These are phyloP conservation scores for Suhomyces bokatorum DNA, from an alignment of 1,139 yeast genomes.

Conservation along the genomic window DNA sequence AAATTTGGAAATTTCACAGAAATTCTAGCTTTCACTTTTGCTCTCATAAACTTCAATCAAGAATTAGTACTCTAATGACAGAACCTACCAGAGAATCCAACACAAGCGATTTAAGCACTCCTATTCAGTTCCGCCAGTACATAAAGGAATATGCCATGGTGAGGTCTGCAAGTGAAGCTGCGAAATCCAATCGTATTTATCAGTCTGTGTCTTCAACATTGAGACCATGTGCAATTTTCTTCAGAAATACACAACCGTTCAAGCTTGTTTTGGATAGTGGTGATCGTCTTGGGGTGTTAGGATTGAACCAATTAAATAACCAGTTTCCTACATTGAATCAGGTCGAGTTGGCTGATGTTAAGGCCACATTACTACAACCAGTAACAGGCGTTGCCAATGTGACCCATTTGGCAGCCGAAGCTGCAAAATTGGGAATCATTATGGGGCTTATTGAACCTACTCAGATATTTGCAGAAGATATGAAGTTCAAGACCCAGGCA, in stretches of 20 bases:
- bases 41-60: no score
- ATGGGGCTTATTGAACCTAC: constrained; percentile 41
- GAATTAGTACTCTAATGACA: background rate
- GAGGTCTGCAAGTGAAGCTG: constrained; percentile 19
- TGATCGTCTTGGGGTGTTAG: constrained; percentile 33
- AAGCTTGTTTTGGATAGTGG: constrained; percentile 27
- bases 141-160: constrained; percentile 29
- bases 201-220: constrained; percentile 18
- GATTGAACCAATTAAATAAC: constrained; percentile 39
- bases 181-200: constrained; percentile 24
- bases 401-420: constrained; percentile 2
- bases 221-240: constrained; percentile 13
- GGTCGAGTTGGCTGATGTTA: constrained; percentile 39
- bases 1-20: background rate
- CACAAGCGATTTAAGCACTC: background rate
- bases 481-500: constrained; percentile 37
- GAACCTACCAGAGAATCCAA: background rate
- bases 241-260: constrained; percentile 28
- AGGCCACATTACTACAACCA: constrained; percentile 48
- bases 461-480: constrained; percentile 35
- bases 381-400: constrained; percentile 33
- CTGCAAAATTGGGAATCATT: constrained; percentile 5
- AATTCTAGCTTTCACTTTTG: background rate
- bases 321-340: constrained; percentile 39
- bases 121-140: constrained; percentile 14